phyloP scores from a whole-genome alignment of 129 eudicot genomes.

The Ambrosia artemisiifolia region DNA sequence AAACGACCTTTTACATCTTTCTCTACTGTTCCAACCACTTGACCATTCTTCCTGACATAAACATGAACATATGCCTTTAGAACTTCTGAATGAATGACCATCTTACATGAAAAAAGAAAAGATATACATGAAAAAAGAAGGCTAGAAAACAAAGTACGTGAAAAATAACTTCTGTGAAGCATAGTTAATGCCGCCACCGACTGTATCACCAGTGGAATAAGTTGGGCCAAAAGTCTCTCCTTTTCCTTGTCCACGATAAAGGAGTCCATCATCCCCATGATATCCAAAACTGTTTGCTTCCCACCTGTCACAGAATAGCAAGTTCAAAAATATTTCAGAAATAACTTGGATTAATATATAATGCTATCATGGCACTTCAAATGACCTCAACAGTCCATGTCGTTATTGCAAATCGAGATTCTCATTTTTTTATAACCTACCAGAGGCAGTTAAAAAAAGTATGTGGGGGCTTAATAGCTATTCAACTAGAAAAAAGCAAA shows the following conservation, averaged over 20 bases:
- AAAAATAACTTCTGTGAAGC: conserved; percentile 67
- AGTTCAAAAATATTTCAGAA: conserved; percentile 2
- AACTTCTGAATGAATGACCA: conserved; percentile 7
- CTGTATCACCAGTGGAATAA: conserved; percentile 65
- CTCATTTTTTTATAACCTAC: neutral
- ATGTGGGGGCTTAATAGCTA: neutral
- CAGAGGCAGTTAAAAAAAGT: neutral
- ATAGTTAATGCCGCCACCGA: conserved; percentile 85
- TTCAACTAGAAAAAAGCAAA: neutral
- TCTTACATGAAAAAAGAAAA: no score
- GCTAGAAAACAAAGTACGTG: conserved; percentile 54
- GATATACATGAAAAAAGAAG: neutral
- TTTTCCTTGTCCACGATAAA: conserved; percentile 82
- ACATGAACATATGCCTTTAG: neutral
- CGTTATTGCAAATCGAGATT: neutral
- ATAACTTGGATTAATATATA: neutral
- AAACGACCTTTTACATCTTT: conserved; percentile 71
- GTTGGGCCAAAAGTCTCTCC: conserved; percentile 80
- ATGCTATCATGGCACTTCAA: conserved; percentile 1
- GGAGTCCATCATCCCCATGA: conserved; percentile 94
- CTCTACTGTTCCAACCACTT: conserved; percentile 51
- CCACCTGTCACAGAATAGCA: conserved; percentile 52
- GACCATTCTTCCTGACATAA: conserved; percentile 78
- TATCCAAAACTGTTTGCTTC: conserved; percentile 95
- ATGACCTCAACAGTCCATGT: neutral